These are phyloP conservation scores for Suillus discolor DNA, from an alignment of 768 basidiomycete species.

Conservation along the genomic window DNA sequence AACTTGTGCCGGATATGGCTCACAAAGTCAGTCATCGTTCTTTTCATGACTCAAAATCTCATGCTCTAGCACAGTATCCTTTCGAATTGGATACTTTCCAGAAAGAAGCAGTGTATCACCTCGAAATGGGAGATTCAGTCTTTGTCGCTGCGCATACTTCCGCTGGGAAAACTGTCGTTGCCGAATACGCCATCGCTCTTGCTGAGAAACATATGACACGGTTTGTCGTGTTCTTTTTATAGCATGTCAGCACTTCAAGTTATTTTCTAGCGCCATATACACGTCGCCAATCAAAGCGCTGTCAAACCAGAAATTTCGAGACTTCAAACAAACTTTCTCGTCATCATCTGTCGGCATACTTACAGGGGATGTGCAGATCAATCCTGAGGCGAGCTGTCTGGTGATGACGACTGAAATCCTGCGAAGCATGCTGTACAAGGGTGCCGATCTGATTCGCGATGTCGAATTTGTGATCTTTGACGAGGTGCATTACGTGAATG, in stretches of 20 bases:
- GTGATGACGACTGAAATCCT: slow-evolving; percentile 99
- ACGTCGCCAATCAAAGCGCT: slow-evolving; percentile 99
- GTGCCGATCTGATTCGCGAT: slow-evolving; percentile 96
- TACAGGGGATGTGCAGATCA: slow-evolving; percentile 99
- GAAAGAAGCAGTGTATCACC: slow-evolving; percentile 96
- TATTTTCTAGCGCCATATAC: slow-evolving; percentile 80
- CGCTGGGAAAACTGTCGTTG: slow-evolving; percentile 99
- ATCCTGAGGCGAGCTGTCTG: slow-evolving; percentile 94
- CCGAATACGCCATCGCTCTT: slow-evolving; percentile 97
- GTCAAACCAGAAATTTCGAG: slow-evolving; percentile 98
- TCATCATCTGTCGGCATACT: slow-evolving; percentile 91
- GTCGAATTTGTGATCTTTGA: slow-evolving; percentile 99
- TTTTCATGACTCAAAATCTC: slow-evolving; percentile 5
- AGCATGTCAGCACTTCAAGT: slow-evolving; percentile 15
- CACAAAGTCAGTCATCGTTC: slow-evolving; percentile 62
- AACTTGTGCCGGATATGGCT: slow-evolving; percentile 96
- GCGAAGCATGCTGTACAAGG: slow-evolving; percentile 98
- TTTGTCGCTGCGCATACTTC: slow-evolving; percentile 99
- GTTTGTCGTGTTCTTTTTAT: slow-evolving; percentile 42
- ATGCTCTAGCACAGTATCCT: slow-evolving; percentile 68
- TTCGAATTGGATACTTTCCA: slow-evolving; percentile 99
- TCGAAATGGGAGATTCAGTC: slow-evolving; percentile 96
- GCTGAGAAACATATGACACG: slow-evolving; percentile 99
- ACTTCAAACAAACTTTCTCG: slow-evolving; percentile 97
- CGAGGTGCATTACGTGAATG: slow-evolving; percentile 99